Evolutionary conservation across 1,284 basidiomycete species (phyloP), one percentile per base, ranked within the genome.

Genomic region (Microbotryomycetes sp.): DNA sequence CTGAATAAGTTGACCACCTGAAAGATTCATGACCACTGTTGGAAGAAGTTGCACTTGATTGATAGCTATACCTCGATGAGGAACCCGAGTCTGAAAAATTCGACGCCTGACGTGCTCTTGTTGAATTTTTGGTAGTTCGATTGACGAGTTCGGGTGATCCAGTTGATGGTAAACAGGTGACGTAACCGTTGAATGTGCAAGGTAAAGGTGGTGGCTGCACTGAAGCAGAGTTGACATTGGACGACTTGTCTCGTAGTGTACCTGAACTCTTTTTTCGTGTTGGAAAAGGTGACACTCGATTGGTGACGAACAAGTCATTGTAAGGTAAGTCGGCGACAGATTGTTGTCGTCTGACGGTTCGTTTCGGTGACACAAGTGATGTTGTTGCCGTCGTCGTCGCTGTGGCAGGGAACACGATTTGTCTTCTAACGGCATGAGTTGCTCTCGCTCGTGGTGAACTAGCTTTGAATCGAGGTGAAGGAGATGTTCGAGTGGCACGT

Each of bases 1-100:
- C 49, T 1, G 58, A 62, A 14, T 54, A 55, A n/a, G 62, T 54
- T 4, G 57, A 59, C 64, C 64, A 65, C 16, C 64, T 57, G 54
- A 59, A 31, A 9, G 57, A 59, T 54, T 55, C 49, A 36, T 29
- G 16, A 1, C 32, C 15, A 15, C 49, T 54, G 50, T 31, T 52
- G 1, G 60, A 52, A 2, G 52, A 50, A 19, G 60, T 53, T 4
- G 60, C 46, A 5, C 51, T 48, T 3, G 55, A 50, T 6, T 59
- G 57, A 32, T 49, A 49, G 4, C 48, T 50, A 42, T 48, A 36
- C 23, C 56, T 57, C 30, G 54, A 61, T 12, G 63, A 65, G 9
- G 54, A 32, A 36, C 47, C 58, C n/a, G 63, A 62, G 4, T 50
- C 42, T 25, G 56, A 49, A 25, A 15, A 32, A 55, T 25, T 55